phyloP scores from a whole-genome alignment of 2,329 filamentous ascomycete species.

The Fusarium austroafricanum region DNA sequence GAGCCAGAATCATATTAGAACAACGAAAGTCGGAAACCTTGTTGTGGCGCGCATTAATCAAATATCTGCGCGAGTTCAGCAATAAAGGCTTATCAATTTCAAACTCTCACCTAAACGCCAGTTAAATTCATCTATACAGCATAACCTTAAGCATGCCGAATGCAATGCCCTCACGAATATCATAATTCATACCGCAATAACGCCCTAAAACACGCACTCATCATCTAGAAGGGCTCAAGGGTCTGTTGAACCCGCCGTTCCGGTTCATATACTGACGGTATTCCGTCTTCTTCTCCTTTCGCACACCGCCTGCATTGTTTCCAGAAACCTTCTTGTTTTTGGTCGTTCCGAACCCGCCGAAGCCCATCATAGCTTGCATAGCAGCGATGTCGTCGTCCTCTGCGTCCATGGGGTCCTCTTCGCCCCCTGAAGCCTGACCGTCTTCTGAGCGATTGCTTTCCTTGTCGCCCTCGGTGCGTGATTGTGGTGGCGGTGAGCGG shows the following conservation, averaged over 20 bases:
- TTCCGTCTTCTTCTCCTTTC: constrained; percentile 93
- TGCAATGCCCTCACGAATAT: constrained; percentile 1
- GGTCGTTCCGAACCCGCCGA: constrained; percentile 85
- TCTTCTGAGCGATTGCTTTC: constrained; percentile 28
- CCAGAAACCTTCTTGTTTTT: constrained; percentile 90
- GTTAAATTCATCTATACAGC: background rate
- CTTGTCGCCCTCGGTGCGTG: constrained; percentile 18
- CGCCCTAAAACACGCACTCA: background rate
- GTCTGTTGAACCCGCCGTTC: constrained; percentile 83
- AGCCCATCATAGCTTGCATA: constrained; percentile 92
- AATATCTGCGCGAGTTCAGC: background rate
- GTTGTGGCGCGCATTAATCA: background rate
- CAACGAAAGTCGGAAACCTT: background rate
- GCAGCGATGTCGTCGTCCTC: constrained; percentile 75
- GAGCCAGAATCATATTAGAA: background rate
- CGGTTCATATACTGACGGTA: constrained; percentile 98
- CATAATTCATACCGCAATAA: constrained; percentile 4
- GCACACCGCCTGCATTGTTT: constrained; percentile 83
- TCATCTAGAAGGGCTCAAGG: constrained; percentile 69
- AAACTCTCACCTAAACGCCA: background rate
- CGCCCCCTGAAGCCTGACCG: constrained; percentile 24
- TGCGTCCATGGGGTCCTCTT: constrained; percentile 45
- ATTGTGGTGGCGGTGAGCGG: constrained; percentile 37
- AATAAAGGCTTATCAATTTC: background rate
- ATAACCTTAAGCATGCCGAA: background rate